Conservation (phyloP, 768 basidiomycete genomes). For the Boletus sensibilis region DNA sequence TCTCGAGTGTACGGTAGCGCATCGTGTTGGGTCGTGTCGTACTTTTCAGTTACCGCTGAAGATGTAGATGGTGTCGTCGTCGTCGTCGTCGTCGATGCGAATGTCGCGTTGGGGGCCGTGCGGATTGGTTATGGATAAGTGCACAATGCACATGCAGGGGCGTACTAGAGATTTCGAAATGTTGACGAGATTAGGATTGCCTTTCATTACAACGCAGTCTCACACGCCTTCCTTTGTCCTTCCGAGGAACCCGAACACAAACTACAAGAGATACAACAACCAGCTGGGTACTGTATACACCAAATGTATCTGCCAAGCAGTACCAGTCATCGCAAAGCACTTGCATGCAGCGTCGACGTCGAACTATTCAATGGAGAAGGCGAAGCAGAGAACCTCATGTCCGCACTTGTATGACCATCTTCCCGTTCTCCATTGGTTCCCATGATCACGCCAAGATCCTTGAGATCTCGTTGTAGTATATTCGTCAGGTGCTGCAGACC, state of each 20-base stretch:
- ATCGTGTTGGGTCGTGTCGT: slow-evolving; percentile 39
- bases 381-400: slow-evolving; percentile 19
- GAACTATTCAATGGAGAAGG: slow-evolving; percentile 23
- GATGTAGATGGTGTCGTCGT: not conserved
- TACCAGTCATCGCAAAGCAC: slow-evolving; percentile 20
- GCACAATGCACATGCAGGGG: slow-evolving; percentile 7
- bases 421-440: slow-evolving; percentile 43
- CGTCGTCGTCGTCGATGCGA: slow-evolving; percentile 14
- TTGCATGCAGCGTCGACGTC: slow-evolving; percentile 29
- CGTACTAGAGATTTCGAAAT: not conserved
- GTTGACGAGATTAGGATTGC: slow-evolving; percentile 12
- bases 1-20: slow-evolving; percentile 89
- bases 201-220: slow-evolving; percentile 15
- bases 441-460: slow-evolving; percentile 65
- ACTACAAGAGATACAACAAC: slow-evolving; percentile 4
- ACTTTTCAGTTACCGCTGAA: not conserved
- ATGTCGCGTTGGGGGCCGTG: slow-evolving; percentile 6
- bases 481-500: slow-evolving; percentile 80
- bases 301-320: slow-evolving; percentile 5
- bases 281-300: slow-evolving; percentile 1
- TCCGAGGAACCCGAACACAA: slow-evolving; percentile 2
- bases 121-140: slow-evolving; percentile 4
- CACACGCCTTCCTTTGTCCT: slow-evolving; percentile 23
- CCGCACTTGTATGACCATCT: slow-evolving; percentile 23
- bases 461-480: slow-evolving; percentile 60